Evolutionary conservation across 2,329 filamentous ascomycete genomes (phyloP).

Genomic region (Nothophoma quercina): DNA sequence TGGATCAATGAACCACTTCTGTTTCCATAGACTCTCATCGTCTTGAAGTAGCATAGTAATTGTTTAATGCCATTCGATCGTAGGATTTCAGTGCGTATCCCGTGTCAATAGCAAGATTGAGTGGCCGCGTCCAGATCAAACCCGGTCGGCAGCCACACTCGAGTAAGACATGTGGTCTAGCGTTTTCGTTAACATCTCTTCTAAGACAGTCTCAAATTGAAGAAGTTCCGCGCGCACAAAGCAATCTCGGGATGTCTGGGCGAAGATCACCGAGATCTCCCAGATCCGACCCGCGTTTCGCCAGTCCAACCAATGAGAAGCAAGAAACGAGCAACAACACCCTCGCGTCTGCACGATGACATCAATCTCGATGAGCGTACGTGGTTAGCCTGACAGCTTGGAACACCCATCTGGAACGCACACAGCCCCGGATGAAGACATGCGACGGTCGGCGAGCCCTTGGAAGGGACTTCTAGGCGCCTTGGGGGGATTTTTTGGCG

Average conservation of each 20-base stretch:
- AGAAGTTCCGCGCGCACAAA: background rate
- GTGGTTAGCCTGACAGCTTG: background rate
- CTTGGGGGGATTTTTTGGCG: background rate
- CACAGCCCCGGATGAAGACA: background rate
- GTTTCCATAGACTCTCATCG: too few species aligned
- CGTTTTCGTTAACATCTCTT: too few species aligned
- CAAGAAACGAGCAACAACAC: background rate
- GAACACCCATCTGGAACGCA: background rate
- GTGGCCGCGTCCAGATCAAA: too few species aligned
- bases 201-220: background rate
- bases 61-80: too few species aligned
- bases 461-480: background rate
- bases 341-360: background rate
- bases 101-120: too few species aligned
- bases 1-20: too few species aligned
- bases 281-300: background rate
- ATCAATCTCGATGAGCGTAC: background rate
- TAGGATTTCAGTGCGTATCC: too few species aligned
- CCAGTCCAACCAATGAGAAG: background rate
- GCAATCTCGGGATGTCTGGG: background rate
- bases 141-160: too few species aligned
- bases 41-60: too few species aligned
- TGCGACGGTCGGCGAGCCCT: background rate
- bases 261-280: slow-evolving; percentile 2
- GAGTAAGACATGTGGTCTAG: too few species aligned